A percentile compares a stretch with the other conserved stretches of the same genome.
These are phyloP conservation scores for Xerocomellus dryophilus DNA, from an alignment of 768 basidiomycete genomes.

Conservation along the genomic window DNA sequence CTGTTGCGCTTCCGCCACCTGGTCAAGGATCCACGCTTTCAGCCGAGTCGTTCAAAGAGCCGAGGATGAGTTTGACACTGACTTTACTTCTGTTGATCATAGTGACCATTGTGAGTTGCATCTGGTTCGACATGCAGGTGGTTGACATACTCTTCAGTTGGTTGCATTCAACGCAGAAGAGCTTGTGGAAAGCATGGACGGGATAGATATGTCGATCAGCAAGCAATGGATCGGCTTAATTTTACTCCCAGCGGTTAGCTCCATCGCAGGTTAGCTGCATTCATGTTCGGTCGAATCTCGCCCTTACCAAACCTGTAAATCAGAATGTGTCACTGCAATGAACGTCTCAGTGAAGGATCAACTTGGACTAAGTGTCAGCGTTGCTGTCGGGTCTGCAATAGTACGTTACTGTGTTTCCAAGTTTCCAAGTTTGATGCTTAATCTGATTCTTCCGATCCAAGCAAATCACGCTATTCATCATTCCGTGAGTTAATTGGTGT, in stretches of 20 bases:
- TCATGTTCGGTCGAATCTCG: background rate
- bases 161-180: conserved; percentile 65
- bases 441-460: conserved; percentile 24
- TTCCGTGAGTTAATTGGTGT: conserved; percentile 53
- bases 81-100: conserved; percentile 51
- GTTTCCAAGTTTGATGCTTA: background rate
- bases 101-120: conserved; percentile 58
- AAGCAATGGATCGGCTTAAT: conserved; percentile 91
- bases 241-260: conserved; percentile 79
- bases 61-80: conserved; percentile 57
- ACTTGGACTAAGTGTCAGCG: conserved; percentile 77
- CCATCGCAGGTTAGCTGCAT: conserved; percentile 60
- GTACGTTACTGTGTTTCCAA: conserved; percentile 38
- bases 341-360: conserved; percentile 86
- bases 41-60: conserved; percentile 39
- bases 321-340: conserved; percentile 86
- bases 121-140: background rate
- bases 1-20: conserved; percentile 15
- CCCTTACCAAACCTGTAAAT: background rate
- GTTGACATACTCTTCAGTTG: conserved; percentile 32
- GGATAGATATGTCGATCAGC: conserved; percentile 64
- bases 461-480: conserved; percentile 84
- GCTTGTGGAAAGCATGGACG: conserved; percentile 83
- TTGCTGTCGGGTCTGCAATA: conserved; percentile 78
- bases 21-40: conserved; percentile 15